Evolutionary conservation across 164 flowering plant genomes (phyloP).

Genomic region (Buxus sempervirens): DNA sequence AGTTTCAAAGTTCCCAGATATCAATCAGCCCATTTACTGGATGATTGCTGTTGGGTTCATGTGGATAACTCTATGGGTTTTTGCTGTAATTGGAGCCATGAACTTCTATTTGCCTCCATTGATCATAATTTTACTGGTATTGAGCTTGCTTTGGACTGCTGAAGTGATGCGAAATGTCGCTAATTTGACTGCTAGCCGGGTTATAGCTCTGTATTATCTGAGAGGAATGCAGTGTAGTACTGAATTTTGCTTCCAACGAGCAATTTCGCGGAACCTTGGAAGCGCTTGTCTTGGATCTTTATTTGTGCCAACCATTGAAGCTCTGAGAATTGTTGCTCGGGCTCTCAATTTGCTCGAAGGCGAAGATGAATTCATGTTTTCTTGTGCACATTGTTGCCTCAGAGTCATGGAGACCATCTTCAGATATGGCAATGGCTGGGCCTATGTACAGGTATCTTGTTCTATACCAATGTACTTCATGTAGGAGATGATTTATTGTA

Average conservation of each 20-base stretch:
- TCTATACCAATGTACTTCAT: background rate
- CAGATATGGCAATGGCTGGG: constrained; percentile 85
- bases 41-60: constrained; percentile 68
- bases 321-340: constrained; percentile 68
- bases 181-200: constrained; percentile 72
- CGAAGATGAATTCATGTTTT: constrained; percentile 96
- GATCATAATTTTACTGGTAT: constrained; percentile 44
- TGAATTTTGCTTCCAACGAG: constrained; percentile 76
- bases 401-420: constrained; percentile 74
- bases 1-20: constrained; percentile 52
- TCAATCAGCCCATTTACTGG: constrained; percentile 68
- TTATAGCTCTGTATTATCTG: constrained; percentile 70
- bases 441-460: constrained; percentile 73
- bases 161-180: constrained; percentile 89
- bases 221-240: constrained; percentile 86
- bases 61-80: constrained; percentile 81
- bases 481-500: too few relatives aligned
- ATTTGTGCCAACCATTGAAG: constrained; percentile 81
- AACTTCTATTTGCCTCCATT: constrained; percentile 64
- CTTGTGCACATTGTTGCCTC: constrained; percentile 93
- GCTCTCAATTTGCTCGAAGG: constrained; percentile 83
- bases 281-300: constrained; percentile 88
- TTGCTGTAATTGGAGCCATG: constrained; percentile 77
- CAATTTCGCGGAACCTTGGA: constrained; percentile 68
- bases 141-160: constrained; percentile 83